phyloP scores from a whole-genome alignment of 257 asterid genomes.

The Echites panduratus region DNA sequence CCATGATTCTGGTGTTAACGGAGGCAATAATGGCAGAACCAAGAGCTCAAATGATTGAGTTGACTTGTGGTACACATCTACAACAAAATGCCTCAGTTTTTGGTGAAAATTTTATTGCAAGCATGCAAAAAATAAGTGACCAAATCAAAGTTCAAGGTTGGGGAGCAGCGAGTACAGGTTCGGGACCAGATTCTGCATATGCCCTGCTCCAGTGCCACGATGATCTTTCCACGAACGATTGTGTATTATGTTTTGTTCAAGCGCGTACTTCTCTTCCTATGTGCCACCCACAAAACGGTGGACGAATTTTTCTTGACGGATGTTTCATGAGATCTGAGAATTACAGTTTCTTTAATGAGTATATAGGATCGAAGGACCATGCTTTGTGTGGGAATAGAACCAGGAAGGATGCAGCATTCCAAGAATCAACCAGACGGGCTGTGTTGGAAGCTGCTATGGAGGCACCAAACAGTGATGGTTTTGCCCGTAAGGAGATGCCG shows the following conservation, averaged over 20 bases:
- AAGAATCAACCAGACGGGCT: conserved; percentile 26
- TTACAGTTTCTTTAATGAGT: conserved; percentile 55
- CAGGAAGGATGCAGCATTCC: conserved; percentile 18
- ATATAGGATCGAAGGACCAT: conserved; percentile 25
- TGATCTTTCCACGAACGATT: conserved; percentile 65
- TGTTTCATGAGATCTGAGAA: conserved; percentile 76
- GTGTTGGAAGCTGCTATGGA: conserved; percentile 23
- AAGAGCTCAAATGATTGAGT: conserved; percentile 43
- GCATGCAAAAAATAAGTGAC: conserved; percentile 57
- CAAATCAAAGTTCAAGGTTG: conserved; percentile 53
- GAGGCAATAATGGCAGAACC: conserved; percentile 42
- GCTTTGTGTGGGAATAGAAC: conserved; percentile 34
- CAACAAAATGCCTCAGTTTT: conserved; percentile 47
- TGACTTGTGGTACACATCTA: conserved; percentile 36
- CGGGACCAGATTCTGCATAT: conserved; percentile 47
- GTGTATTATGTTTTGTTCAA: conserved; percentile 63
- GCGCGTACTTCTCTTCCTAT: conserved; percentile 64
- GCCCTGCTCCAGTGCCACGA: conserved; percentile 75
- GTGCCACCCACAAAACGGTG: conserved; percentile 63
- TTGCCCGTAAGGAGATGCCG: conserved; percentile 23
- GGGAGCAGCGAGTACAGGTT: conserved; percentile 41
- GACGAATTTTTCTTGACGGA: conserved; percentile 67
- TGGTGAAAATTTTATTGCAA: conserved; percentile 51
- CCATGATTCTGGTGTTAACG: conserved; percentile 30
- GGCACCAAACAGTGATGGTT: conserved; percentile 26